phyloP scores from a whole-genome alignment of 1,284 basidiomycete species.

The Inonotus hispidus region DNA sequence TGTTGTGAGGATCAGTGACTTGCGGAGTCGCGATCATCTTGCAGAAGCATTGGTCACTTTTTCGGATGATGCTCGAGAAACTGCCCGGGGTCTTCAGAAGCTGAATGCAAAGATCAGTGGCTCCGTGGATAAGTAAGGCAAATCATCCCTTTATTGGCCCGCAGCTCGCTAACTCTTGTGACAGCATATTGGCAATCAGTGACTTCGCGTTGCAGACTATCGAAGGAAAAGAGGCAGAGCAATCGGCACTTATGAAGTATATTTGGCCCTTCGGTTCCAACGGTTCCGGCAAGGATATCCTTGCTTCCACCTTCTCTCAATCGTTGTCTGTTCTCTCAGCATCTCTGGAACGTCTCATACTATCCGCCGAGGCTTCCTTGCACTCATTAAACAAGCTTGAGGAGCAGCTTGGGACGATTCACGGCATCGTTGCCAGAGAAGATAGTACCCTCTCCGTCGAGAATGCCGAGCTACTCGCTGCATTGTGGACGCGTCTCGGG shows the following conservation, averaged over 20 bases:
- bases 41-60: slow-evolving; percentile 47
- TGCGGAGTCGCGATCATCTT: slow-evolving; percentile 53
- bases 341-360: slow-evolving; percentile 48
- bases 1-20: slow-evolving; percentile 53
- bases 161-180: slow-evolving; percentile 7
- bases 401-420: slow-evolving; percentile 46
- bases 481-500: slow-evolving; percentile 64
- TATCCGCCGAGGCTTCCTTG: slow-evolving; percentile 55
- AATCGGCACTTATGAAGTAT: slow-evolving; percentile 33
- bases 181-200: slow-evolving; percentile 64
- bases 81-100: slow-evolving; percentile 51
- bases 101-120: slow-evolving; percentile 58
- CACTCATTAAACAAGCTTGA: slow-evolving; percentile 55
- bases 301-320: slow-evolving; percentile 48
- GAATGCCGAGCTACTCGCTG: slow-evolving; percentile 49
- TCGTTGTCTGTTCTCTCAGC: slow-evolving; percentile 54
- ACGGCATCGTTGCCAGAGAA: slow-evolving; percentile 55
- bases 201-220: slow-evolving; percentile 61
- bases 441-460: slow-evolving; percentile 39
- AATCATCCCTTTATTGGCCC: slow-evolving; percentile 5
- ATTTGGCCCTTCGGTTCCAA: slow-evolving; percentile 41
- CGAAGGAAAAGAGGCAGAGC: slow-evolving; percentile 33
- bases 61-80: slow-evolving; percentile 51
- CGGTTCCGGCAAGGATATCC: slow-evolving; percentile 34
- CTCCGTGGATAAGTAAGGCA: slow-evolving; percentile 61